Evolutionary conservation across 208 protist species (phyloP).

Genomic region (Leishmania gerbilli): DNA sequence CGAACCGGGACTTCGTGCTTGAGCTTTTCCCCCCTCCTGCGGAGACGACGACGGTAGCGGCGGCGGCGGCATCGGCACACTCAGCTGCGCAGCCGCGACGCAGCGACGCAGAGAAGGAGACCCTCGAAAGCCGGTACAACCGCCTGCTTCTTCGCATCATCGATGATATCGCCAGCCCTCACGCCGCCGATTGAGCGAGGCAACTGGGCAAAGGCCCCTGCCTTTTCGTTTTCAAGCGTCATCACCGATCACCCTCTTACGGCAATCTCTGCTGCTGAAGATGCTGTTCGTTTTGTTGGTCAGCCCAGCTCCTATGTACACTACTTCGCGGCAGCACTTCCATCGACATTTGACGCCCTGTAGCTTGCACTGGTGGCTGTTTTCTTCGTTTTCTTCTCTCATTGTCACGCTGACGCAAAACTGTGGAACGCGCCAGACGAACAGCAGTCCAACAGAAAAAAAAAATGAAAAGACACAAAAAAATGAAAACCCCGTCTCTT

Average conservation of each 20-base stretch:
- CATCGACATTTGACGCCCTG: neutral
- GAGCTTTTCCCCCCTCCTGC: neutral
- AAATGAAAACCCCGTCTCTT: neutral
- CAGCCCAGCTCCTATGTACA: neutral
- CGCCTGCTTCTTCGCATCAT: constrained; percentile 19
- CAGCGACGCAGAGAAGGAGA: neutral
- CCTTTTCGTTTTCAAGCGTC: neutral
- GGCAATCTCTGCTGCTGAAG: neutral
- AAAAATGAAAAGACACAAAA: neutral
- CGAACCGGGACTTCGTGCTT: constrained; percentile 15
- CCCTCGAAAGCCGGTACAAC: constrained; percentile 23
- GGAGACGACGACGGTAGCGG: neutral
- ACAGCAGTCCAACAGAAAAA: neutral
- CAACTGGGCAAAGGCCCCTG: neutral
- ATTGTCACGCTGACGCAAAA: neutral
- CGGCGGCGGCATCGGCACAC: neutral
- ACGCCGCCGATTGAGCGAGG: neutral
- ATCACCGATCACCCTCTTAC: neutral
- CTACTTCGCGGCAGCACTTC: neutral
- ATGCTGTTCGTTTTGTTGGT: neutral
- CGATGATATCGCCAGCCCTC: neutral
- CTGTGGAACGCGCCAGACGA: neutral
- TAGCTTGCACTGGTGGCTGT: neutral
- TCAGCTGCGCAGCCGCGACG: neutral
- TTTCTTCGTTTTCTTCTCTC: neutral